These are phyloP conservation scores for Phialemoniopsis sp. DNA, from an alignment of 2,329 filamentous ascomycete species.

Conservation along the genomic window DNA sequence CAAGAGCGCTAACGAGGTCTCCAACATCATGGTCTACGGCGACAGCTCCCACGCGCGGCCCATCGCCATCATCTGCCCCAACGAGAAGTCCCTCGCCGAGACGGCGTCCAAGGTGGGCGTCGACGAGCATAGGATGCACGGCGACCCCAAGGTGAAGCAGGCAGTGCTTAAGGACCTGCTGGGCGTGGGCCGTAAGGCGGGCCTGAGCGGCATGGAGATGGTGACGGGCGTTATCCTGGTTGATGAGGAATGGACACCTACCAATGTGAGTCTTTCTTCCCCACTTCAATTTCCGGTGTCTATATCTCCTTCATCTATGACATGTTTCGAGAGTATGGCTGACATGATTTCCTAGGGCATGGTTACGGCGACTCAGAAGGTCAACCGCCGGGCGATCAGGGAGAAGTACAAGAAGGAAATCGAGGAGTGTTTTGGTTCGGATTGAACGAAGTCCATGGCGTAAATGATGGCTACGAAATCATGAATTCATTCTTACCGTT, in stretches of 20 bases:
- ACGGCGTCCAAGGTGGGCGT: slow-evolving; percentile 60
- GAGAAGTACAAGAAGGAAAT: slow-evolving; percentile 49
- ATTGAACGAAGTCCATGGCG: not conserved
- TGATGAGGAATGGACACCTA: slow-evolving; percentile 85
- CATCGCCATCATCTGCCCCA: slow-evolving; percentile 73
- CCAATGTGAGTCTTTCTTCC: slow-evolving; percentile 61
- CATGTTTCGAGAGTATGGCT: slow-evolving; percentile 3
- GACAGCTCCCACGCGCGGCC: slow-evolving; percentile 71
- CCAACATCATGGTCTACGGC: slow-evolving; percentile 85
- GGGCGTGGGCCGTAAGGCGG: slow-evolving; percentile 58
- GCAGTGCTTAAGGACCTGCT: slow-evolving; percentile 66
- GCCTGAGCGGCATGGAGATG: slow-evolving; percentile 68
- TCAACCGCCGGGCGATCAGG: slow-evolving; percentile 49
- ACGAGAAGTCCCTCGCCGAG: slow-evolving; percentile 58
- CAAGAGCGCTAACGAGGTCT: slow-evolving; percentile 71
- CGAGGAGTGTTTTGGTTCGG: slow-evolving; percentile 28
- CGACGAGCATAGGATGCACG: slow-evolving; percentile 62
- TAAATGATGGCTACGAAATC: not conserved
- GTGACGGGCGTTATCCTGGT: slow-evolving; percentile 73
- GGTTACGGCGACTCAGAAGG: slow-evolving; percentile 59
- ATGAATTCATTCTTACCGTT: not conserved
- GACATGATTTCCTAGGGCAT: slow-evolving; percentile 37
- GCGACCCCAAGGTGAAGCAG: slow-evolving; percentile 59
- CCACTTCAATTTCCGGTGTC: too few species aligned
- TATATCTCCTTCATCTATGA: not conserved